A percentile compares a stretch with the other conserved stretches of the same genome.
These are phyloP conservation scores for Pseudomonodictys pantanalensis DNA, from an alignment of 495 filamentous ascomycete species.

Conservation along the genomic window DNA sequence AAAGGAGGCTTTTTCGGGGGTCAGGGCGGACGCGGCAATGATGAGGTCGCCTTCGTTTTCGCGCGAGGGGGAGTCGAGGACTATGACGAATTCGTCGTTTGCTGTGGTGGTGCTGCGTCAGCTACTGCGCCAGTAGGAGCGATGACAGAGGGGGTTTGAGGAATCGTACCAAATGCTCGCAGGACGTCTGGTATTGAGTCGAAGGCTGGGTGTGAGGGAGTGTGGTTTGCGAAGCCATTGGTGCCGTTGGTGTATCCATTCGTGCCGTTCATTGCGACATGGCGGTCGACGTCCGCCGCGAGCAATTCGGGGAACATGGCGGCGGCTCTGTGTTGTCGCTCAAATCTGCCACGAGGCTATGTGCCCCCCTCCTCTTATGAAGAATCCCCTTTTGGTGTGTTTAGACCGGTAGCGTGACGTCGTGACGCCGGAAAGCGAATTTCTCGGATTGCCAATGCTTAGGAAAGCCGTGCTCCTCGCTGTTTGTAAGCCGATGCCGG, in stretches of 20 bases:
- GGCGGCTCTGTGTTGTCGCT: too few species aligned
- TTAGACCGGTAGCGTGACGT: not conserved
- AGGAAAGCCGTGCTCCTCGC: conserved; percentile 2
- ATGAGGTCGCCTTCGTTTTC: conserved; percentile 99
- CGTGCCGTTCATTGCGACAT: conserved; percentile 20
- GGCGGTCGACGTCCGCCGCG: not conserved
- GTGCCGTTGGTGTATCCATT: conserved; percentile 12
- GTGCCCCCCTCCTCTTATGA: not conserved
- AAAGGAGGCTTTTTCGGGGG: conserved; percentile 88
- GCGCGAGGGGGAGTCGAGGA: conserved; percentile 82
- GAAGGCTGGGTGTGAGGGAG: conserved; percentile 50
- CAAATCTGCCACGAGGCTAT: too few species aligned
- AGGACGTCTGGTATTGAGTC: conserved; percentile 84
- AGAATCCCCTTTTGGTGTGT: not conserved
- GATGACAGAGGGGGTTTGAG: not conserved
- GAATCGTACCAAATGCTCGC: conserved; percentile 71
- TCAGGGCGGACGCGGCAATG: conserved; percentile 83
- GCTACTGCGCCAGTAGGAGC: not conserved
- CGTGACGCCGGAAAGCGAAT: not conserved
- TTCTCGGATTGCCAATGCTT: conserved; percentile 24
- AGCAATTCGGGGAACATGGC: too few species aligned
- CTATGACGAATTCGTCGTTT: conserved; percentile 90
- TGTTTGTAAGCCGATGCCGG: conserved; percentile 32
- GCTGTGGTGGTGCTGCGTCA: conserved; percentile 48
- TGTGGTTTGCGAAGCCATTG: conserved; percentile 8